These are phyloP conservation scores for Thielaviopsis musarum DNA, from an alignment of 2,329 filamentous ascomycete genomes.

Conservation along the genomic window DNA sequence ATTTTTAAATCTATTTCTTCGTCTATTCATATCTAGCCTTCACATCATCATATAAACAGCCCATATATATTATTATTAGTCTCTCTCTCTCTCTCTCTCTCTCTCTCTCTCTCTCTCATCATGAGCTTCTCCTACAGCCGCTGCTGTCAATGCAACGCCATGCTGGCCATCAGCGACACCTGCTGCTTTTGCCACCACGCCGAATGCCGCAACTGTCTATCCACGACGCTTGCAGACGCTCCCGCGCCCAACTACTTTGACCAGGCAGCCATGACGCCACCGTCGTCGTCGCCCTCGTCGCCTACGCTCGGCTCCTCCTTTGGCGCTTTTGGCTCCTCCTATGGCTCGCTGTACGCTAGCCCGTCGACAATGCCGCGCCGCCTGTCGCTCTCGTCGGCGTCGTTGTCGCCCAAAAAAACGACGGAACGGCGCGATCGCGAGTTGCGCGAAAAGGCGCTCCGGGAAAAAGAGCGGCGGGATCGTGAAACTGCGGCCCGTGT, in stretches of 20 bases:
- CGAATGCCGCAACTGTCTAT: constrained; percentile 30
- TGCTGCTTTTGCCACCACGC: constrained; percentile 34
- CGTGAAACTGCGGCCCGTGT: constrained; percentile 1
- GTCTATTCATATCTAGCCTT: too few relatives aligned
- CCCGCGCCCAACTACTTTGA: constrained; percentile 8
- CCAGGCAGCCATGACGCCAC: constrained; percentile 4
- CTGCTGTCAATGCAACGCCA: constrained; percentile 38
- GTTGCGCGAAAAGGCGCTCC: constrained; percentile 2
- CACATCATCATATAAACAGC: too few relatives aligned
- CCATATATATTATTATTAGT: too few relatives aligned
- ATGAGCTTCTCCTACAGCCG: constrained; percentile 25
- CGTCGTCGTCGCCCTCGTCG: not conserved
- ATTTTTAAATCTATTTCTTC: not conserved
- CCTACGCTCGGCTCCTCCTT: not conserved
- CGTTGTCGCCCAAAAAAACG: not conserved
- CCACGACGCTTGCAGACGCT: constrained; percentile 5
- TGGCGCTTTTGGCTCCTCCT: constrained; percentile 15
- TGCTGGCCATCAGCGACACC: constrained; percentile 39
- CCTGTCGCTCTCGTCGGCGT: not conserved
- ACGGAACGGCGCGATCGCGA: constrained; percentile 3
- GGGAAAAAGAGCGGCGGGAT: constrained; percentile 1
- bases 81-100: too few relatives aligned
- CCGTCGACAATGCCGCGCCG: constrained; percentile 4
- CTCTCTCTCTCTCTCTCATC: not conserved
- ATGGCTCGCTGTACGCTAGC: not conserved